Evolutionary conservation across 208 protist species (phyloP).

Genomic region (Tritrichomonas musculus): DNA sequence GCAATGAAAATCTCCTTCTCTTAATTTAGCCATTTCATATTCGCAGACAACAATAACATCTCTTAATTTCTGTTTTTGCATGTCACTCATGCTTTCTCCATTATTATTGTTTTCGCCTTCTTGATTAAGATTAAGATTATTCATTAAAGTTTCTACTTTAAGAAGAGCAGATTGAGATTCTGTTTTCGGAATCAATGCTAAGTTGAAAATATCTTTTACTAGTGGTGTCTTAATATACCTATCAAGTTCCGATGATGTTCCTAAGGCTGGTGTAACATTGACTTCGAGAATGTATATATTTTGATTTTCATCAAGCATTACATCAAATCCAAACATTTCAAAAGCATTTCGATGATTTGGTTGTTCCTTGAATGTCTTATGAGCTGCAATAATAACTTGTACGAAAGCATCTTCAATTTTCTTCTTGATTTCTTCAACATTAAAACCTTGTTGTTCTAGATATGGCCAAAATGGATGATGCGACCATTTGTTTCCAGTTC

Average conservation of each 20-base stretch:
- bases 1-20: neutral
- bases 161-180: no score
- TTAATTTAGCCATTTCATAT: neutral
- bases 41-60: neutral
- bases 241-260: conserved; percentile 40
- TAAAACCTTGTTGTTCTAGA: neutral
- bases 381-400: neutral
- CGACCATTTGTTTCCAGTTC: conserved; percentile 22
- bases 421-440: neutral
- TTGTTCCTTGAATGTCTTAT: neutral
- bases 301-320: conserved; percentile 42
- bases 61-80: no score
- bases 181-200: conserved; percentile 19
- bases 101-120: no score
- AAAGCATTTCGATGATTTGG: neutral
- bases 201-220: conserved; percentile 38
- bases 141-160: neutral
- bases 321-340: conserved; percentile 48
- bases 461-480: conserved; percentile 19
- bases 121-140: neutral
- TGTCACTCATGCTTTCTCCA: no score
- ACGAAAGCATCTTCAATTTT: neutral
- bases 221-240: conserved; percentile 39
- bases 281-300: conserved; percentile 47
- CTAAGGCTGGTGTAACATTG: conserved; percentile 45